phyloP scores from a whole-genome alignment of 176 grass and related monocot species.

The Phoenix dactylifera region DNA sequence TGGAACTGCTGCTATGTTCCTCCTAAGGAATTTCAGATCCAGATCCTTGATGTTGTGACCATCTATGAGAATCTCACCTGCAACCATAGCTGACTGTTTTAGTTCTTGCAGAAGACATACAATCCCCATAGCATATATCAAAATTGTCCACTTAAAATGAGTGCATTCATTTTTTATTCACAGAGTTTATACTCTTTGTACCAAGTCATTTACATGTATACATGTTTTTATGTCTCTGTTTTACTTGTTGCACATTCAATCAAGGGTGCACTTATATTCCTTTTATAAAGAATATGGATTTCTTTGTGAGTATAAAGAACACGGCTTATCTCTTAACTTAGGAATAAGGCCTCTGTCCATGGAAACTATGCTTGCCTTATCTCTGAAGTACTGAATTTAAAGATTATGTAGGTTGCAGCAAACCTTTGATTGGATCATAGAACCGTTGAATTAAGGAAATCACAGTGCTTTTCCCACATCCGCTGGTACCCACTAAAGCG shows the following conservation, averaged over 20 bases:
- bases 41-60: slow-evolving; percentile 29
- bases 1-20: slow-evolving; percentile 35
- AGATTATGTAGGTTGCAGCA: background rate
- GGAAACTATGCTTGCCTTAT: too few species aligned
- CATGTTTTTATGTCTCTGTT: too few species aligned
- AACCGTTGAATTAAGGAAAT: slow-evolving; percentile 44
- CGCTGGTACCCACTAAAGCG: slow-evolving; percentile 35
- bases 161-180: background rate
- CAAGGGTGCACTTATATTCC: too few species aligned
- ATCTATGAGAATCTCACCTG: slow-evolving; percentile 40
- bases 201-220: too few species aligned
- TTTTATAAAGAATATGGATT: too few species aligned
- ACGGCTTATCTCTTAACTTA: too few species aligned
- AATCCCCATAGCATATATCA: too few species aligned
- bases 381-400: background rate
- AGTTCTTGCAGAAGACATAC: too few species aligned
- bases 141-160: too few species aligned
- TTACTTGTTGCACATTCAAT: too few species aligned
- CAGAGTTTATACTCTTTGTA: slow-evolving; percentile 1
- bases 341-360: too few species aligned
- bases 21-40: slow-evolving; percentile 36
- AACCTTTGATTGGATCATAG: slow-evolving; percentile 38
- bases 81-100: background rate
- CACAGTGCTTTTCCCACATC: slow-evolving; percentile 46
- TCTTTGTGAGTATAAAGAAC: too few species aligned